Evolutionary conservation across 345 rosid species (phyloP).

Genomic region (Pistacia vera): DNA sequence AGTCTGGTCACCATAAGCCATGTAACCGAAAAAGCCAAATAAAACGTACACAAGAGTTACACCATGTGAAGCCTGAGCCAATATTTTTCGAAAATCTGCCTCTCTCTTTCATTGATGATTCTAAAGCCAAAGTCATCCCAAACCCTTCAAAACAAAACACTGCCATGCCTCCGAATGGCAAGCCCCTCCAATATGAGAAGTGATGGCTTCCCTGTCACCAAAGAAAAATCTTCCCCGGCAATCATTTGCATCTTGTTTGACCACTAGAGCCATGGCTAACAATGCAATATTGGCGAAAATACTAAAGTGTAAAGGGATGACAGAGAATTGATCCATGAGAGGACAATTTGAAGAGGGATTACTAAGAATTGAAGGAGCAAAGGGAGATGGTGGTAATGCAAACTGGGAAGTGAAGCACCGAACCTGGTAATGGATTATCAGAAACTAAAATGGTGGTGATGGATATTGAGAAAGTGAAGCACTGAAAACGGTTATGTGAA

Average conservation of each 20-base stretch:
- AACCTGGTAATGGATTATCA: too few relatives aligned
- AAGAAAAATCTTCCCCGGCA: conserved; percentile 66
- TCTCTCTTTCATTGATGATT: conserved; percentile 79
- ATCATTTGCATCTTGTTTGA: conserved; percentile 71
- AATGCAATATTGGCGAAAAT: conserved; percentile 84
- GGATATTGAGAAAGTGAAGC: too few relatives aligned
- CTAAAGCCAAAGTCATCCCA: conserved; percentile 86
- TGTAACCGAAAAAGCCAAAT: conserved; percentile 83
- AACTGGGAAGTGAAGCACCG: too few relatives aligned
- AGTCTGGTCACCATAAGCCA: conserved; percentile 89
- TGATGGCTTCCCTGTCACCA: conserved; percentile 64
- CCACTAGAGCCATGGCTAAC: conserved; percentile 70
- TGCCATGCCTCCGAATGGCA: conserved; percentile 88
- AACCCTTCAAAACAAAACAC: conserved; percentile 95
- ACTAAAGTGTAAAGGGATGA: conserved; percentile 78
- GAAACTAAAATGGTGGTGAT: too few relatives aligned
- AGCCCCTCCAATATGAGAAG: conserved; percentile 59
- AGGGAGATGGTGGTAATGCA: too few relatives aligned
- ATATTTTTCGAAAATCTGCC: conserved; percentile 55
- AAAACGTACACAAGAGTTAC: conserved; percentile 62
- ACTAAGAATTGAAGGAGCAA: conserved; percentile 62
- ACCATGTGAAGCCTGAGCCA: conserved; percentile 63
- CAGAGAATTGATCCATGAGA: conserved; percentile 78
- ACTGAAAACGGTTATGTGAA: too few relatives aligned
- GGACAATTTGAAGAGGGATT: conserved; percentile 68